A percentile compares a stretch with the other conserved stretches of the same genome.
Evolutionary conservation across 108 stramenopile genomes (phyloP).

Genomic region (Chaetoceros tenuissimus): DNA sequence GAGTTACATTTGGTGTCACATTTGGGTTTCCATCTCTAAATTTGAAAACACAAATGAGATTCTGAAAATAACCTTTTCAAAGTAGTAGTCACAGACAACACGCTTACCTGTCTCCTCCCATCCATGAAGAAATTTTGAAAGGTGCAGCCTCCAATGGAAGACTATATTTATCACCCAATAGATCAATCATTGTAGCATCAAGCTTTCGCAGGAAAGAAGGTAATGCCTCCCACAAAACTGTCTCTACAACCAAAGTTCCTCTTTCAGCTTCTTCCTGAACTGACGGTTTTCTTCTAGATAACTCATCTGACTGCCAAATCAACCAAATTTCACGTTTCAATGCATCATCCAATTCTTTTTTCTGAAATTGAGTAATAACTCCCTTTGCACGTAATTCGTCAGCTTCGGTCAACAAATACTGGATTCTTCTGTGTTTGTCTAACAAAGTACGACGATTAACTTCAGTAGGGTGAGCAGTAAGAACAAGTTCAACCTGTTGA

Average conservation of each 20-base stretch:
- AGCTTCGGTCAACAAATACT: slow-evolving; percentile 57
- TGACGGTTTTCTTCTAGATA: slow-evolving; percentile 87
- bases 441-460: slow-evolving; percentile 92
- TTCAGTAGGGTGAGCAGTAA: slow-evolving; percentile 97
- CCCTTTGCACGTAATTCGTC: slow-evolving; percentile 38
- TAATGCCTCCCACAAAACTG: slow-evolving; percentile 91
- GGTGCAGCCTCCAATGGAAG: slow-evolving; percentile 82
- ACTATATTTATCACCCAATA: slow-evolving; percentile 35
- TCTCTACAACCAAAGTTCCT: slow-evolving; percentile 90
- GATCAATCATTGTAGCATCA: slow-evolving; percentile 60
- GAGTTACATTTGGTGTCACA: slow-evolving; percentile 87
- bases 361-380: slow-evolving; percentile 24
- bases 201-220: slow-evolving; percentile 85
- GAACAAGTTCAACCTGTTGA: slow-evolving; percentile 87
- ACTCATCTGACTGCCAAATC: slow-evolving; percentile 85
- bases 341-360: slow-evolving; percentile 46
- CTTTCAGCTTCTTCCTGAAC: slow-evolving; percentile 86
- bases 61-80: no score
- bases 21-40: slow-evolving; percentile 98
- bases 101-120: slow-evolving; percentile 86
- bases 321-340: slow-evolving; percentile 65
- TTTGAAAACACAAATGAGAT: no score
- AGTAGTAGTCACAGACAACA: no score
- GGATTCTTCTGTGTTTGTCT: slow-evolving; percentile 67
- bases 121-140: slow-evolving; percentile 92